Base-by-base conservation (phyloP, 1,284 basidiomycete genomes). In the Trametes versicolor region DNA sequence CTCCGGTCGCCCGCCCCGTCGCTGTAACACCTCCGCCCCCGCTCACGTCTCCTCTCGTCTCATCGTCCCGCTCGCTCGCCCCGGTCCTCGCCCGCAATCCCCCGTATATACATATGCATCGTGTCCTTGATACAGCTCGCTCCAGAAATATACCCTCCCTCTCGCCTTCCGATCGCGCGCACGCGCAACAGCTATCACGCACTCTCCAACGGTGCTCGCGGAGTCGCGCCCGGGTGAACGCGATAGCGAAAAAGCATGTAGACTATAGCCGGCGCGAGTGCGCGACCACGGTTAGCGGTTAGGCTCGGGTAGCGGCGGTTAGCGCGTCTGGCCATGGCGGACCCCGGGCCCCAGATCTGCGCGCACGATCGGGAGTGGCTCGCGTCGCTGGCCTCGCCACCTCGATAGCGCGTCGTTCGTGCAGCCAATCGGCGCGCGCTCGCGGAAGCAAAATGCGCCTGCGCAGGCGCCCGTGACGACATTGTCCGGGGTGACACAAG, bases 61-160 rank as follows among this genome's bases (percentile, higher is more conserved):
- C 17, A 8, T n/a, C 17, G 21, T n/a, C 36, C 21, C 43, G 19
- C 21, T 52, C 52, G 36, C 36, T 53, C 51, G 51, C 37, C 36
- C 37, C n/a, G 37, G 23, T 47, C 49, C 25, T 66, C 62, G 67
- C 52, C 50, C 58, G 64, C 65, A 66, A 63, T 62, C 62, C 61
- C 41, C 55, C 68, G 68, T 69, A 67, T 65, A 69, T 69, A 69
- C 68, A 69, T 65, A 69, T 69, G 66, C 68, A 69, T 69, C 27
- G 51, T 58, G 55, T 49, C 23, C 49, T 21, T 29, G 48, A 49
- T 64, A 64, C 64, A 66, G 58, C 27, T 36, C 50, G 50, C n/a
- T 56, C 58, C 64, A 57, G 60, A 65, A 64, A 43, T 48, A 60
- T 69, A 66, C 60, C 58, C 58, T 32, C 39, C 25, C 59, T 57